Base-by-base conservation (phyloP, 148 eudicot genomes). In the Fallopia convolvulus region DNA sequence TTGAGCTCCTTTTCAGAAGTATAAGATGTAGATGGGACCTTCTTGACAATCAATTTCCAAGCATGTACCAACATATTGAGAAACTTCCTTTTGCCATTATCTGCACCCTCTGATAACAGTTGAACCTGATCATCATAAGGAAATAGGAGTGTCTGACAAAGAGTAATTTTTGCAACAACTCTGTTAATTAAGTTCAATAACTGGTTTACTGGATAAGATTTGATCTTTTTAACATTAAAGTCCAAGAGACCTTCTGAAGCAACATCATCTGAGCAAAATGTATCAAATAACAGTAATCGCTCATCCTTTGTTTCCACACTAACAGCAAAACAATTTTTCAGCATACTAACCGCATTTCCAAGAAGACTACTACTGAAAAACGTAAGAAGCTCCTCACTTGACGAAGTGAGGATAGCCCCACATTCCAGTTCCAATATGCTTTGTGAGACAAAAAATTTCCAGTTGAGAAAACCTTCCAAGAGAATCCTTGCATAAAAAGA, bases 21-120 rank as follows among this genome's bases (percentile, higher is more conserved):
- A 72, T 52, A 79, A 81, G 63, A 52, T 13, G 75, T 75, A 70
- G 72, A 79, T 56, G 91, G 85, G 77, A 81, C 76, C 77, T 83
- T 88, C 83, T 87, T 83, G 78, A 90, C 91, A 86, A 87, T 76
- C 72, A 75, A 66, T 73, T 82, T 86, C 99, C 98, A 93, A 72
- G 89, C 78, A 75, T 52, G 48, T 47, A 90, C 89, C 90, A 96
- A 81, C 66, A 72, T 52, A 63, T 86, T 85, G 60, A 96, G 55
- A 80, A 91, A 88, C 80, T 75, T 79, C 65, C 41, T 63, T 61
- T 76, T 74, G 12, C 44, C 79, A 60, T 76, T 83, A 70, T 77
- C 72, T 50, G 71, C 74, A 58, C 82, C 82, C 82, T 75, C 71
- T 39, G 74, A 70, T 70, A 60, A 68, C 80, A 81, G 20, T 63